Conservation (phyloP, 1,139 yeast species). For the Groenewaldozyma sp. region DNA sequence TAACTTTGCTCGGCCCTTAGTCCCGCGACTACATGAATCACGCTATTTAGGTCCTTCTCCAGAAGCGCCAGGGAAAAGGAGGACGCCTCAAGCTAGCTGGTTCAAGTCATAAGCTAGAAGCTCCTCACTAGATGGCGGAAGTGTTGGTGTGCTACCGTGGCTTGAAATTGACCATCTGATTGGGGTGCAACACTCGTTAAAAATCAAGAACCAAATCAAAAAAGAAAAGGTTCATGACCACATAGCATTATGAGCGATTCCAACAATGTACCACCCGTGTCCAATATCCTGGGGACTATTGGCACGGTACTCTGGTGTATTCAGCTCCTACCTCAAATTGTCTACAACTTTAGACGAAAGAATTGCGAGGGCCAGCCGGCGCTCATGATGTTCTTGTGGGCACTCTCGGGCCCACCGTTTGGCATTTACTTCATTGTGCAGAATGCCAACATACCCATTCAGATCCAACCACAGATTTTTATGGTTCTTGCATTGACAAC, state of each 20-base stretch:
- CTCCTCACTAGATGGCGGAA: neutral
- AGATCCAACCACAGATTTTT: constrained; percentile 82
- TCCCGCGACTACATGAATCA: no score
- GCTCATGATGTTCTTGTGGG: constrained; percentile 77
- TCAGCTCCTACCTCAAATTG: constrained; percentile 79
- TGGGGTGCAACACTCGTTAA: no score
- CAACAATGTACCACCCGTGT: constrained; percentile 32
- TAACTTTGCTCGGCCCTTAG: no score
- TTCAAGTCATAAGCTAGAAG: neutral
- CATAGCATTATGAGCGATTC: constrained; percentile 8
- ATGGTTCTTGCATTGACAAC: constrained; percentile 59
- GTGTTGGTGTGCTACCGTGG: neutral
- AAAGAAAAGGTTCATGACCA: no score
- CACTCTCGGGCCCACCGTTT: constrained; percentile 73
- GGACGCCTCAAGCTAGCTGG: neutral
- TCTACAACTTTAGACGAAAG: constrained; percentile 61
- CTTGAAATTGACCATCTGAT: neutral
- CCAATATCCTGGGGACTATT: constrained; percentile 75
- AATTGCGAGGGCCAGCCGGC: constrained; percentile 83
- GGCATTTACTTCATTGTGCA: constrained; percentile 70
- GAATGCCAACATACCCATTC: constrained; percentile 63
- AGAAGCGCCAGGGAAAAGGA: no score
- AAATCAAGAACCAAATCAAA: no score
- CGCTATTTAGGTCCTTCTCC: no score
- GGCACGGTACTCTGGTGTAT: constrained; percentile 91